These are phyloP conservation scores for Mortierella alpina DNA, from an alignment of 192 early-diverging fungal genomes.

Conservation along the genomic window DNA sequence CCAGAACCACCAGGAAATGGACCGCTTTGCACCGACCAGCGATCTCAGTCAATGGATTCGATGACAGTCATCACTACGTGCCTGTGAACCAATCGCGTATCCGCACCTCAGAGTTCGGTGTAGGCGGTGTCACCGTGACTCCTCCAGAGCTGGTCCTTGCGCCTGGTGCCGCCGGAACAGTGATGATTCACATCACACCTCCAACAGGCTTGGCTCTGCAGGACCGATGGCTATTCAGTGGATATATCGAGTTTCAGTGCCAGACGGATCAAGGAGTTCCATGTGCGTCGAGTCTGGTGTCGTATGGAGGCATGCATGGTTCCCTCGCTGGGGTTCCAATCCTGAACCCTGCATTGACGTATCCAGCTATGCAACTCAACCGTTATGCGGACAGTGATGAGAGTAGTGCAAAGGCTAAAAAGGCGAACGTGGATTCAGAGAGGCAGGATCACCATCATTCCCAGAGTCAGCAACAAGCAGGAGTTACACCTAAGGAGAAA, in stretches of 20 bases:
- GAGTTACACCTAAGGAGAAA: not conserved
- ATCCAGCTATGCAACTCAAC: conserved; percentile 29
- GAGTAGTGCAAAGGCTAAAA: no score
- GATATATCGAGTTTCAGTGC: conserved; percentile 31
- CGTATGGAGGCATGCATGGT: conserved; percentile 49
- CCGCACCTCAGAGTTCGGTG: conserved; percentile 19
- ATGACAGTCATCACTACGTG: conserved; percentile 6
- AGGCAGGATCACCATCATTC: not conserved
- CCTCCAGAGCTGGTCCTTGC: conserved; percentile 6
- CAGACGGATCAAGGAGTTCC: not conserved
- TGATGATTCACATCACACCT: conserved; percentile 12
- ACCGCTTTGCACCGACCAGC: conserved; percentile 27
- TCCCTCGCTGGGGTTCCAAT: conserved; percentile 23
- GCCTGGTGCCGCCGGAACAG: conserved; percentile 7
- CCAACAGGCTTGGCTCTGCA: conserved; percentile 10
- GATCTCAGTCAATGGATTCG: conserved; percentile 41
- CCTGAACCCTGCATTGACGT: conserved; percentile 20
- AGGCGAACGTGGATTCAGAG: no score
- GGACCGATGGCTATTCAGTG: conserved; percentile 40
- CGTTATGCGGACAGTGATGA: not conserved
- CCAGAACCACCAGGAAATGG: conserved; percentile 13
- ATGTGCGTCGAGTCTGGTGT: conserved; percentile 35
- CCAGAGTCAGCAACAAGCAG: not conserved
- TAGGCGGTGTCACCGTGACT: not conserved
- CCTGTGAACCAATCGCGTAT: conserved; percentile 34